These are phyloP conservation scores for Bacterosira constricta DNA, from an alignment of 108 stramenopile species.

Conservation along the genomic window DNA sequence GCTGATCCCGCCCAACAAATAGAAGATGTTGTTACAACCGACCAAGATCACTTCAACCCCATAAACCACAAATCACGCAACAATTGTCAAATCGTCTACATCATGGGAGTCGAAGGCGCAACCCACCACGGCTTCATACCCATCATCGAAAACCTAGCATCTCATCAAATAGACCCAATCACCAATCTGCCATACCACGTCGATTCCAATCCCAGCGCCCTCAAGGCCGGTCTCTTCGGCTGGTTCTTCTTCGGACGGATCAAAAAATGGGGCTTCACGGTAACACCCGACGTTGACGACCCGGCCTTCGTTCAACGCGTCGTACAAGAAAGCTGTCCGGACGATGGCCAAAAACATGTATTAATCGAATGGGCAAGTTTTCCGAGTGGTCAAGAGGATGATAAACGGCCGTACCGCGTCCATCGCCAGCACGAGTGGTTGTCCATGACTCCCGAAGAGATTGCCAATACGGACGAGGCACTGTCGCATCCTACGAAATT, in stretches of 20 bases:
- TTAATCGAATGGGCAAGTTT: conserved; percentile 22
- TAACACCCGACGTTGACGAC: conserved; percentile 17
- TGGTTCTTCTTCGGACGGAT: neutral
- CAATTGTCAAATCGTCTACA: conserved; percentile 4
- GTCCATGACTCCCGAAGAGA: conserved; percentile 10
- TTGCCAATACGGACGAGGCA: conserved; percentile 6
- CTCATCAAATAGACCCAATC: neutral
- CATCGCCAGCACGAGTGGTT: conserved; percentile 9
- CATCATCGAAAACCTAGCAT: neutral
- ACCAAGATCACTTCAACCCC: neutral
- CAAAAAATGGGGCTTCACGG: neutral
- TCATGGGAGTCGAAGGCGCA: conserved; percentile 3
- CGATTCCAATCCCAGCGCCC: neutral
- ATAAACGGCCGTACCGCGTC: neutral
- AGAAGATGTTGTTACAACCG: neutral
- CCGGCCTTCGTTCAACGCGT: conserved; percentile 3
- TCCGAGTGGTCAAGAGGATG: conserved; percentile 4
- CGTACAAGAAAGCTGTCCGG: conserved; percentile 4
- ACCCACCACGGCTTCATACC: conserved; percentile 1
- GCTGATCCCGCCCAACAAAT: no score
- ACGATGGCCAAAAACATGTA: conserved; percentile 18
- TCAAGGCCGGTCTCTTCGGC: neutral
- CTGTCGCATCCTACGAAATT: conserved; percentile 18
- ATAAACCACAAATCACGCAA: neutral
- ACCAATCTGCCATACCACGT: neutral